Conservation (phyloP, 805 yeast species). For the Myxozyma vanderwaltii region DNA sequence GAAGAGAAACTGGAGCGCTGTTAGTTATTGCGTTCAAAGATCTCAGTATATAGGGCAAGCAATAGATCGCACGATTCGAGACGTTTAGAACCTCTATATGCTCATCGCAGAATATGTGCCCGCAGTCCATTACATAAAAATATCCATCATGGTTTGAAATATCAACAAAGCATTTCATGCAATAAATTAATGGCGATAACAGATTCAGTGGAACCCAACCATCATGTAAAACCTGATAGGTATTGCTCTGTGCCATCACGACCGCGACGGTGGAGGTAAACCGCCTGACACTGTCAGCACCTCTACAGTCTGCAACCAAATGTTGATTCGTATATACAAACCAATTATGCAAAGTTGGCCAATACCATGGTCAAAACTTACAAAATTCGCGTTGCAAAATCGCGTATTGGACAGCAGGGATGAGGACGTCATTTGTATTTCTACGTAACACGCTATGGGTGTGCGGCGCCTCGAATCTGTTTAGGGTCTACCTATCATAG, state of each 20-base stretch:
- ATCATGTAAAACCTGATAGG: background rate
- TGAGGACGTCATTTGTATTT: background rate
- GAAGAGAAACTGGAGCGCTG: background rate
- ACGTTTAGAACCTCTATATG: constrained; percentile 17
- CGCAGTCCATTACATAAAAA: constrained; percentile 20
- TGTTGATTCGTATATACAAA: too few relatives aligned
- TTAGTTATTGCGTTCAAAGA: background rate
- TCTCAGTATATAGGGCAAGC: background rate
- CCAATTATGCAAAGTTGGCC: too few relatives aligned
- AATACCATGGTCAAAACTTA: too few relatives aligned
- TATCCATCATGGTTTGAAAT: background rate
- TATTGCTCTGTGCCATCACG: background rate
- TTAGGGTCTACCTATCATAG: too few relatives aligned
- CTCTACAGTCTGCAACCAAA: too few relatives aligned
- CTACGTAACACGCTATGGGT: background rate
- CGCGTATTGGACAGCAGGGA: too few relatives aligned
- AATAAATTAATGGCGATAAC: constrained; percentile 18
- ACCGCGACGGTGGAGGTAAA: too few relatives aligned
- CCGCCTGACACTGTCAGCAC: too few relatives aligned
- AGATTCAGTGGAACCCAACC: constrained; percentile 8
- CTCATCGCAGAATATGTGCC: constrained; percentile 22
- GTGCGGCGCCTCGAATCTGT: background rate
- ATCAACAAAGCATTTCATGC: constrained; percentile 17
- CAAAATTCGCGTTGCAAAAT: too few relatives aligned
- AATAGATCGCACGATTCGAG: constrained; percentile 1